Conservation (phyloP, 2,329 filamentous ascomycete species). For the Trichoderma simmonsii region DNA sequence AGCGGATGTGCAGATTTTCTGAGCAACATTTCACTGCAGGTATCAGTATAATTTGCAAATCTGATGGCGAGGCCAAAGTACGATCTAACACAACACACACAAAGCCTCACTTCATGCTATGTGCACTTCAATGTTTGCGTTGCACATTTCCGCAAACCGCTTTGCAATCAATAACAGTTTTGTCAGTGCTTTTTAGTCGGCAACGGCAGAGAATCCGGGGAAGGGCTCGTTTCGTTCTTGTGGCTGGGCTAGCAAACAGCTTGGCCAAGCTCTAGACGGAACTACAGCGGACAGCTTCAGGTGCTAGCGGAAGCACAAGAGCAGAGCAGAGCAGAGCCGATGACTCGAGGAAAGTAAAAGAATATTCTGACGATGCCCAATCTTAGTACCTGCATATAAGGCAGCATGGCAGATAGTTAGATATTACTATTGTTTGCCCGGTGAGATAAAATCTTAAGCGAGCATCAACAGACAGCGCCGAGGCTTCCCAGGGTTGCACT, state of each 20-base stretch:
- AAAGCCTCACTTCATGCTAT: background rate
- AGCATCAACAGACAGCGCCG: background rate
- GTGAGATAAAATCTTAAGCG: constrained; percentile 4
- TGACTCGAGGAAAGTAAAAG: background rate
- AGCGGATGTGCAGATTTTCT: background rate
- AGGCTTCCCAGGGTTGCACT: background rate
- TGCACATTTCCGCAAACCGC: background rate
- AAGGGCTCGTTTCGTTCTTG: background rate
- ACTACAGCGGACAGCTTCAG: background rate
- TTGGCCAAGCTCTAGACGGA: background rate
- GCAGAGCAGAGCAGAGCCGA: background rate
- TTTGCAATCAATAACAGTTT: background rate
- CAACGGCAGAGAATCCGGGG: background rate
- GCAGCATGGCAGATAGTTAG: background rate
- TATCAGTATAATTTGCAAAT: background rate
- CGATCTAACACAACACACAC: background rate
- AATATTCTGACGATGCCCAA: background rate
- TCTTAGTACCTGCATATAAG: background rate
- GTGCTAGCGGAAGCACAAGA: background rate
- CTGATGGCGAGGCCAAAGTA: background rate
- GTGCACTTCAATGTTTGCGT: background rate
- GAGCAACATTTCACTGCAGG: background rate
- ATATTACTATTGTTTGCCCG: background rate
- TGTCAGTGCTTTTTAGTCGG: background rate
- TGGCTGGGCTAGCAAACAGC: constrained; percentile 12